These are phyloP conservation scores for Physocladia obscura DNA, from an alignment of 192 early-diverging fungal species.

Conservation along the genomic window DNA sequence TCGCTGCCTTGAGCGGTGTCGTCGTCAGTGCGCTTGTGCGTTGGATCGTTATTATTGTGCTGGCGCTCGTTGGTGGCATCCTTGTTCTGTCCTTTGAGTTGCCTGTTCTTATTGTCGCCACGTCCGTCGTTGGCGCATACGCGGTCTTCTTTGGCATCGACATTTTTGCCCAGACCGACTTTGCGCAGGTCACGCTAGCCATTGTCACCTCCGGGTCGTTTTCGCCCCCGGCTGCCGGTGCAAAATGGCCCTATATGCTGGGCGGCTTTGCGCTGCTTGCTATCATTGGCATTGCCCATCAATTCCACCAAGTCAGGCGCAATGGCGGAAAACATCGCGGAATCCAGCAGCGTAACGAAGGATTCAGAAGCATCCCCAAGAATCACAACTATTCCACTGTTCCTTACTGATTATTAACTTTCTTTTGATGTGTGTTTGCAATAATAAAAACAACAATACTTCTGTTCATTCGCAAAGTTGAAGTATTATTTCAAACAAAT, in stretches of 20 bases:
- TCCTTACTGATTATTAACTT: too few relatives aligned
- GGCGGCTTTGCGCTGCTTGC: constrained; percentile 3
- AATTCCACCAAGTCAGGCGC: not conserved
- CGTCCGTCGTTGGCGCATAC: constrained; percentile 48
- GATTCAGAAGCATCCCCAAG: not conserved
- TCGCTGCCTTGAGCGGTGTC: not conserved
- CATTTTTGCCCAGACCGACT: constrained; percentile 56
- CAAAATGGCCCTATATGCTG: constrained; percentile 10
- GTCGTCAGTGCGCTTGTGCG: not conserved
- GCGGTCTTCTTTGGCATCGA: constrained; percentile 56
- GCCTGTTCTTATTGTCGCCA: constrained; percentile 43
- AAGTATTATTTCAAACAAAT: too few relatives aligned
- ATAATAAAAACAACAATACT: too few relatives aligned
- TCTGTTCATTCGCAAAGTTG: too few relatives aligned
- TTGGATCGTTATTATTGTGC: not conserved
- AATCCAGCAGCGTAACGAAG: not conserved
- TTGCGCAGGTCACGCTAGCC: constrained; percentile 9
- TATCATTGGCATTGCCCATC: constrained; percentile 8
- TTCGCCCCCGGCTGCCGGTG: not conserved
- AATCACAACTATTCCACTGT: not conserved
- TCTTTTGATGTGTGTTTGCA: too few relatives aligned
- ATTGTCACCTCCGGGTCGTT: not conserved
- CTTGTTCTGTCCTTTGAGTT: constrained; percentile 36
- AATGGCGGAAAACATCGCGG: constrained; percentile 5
- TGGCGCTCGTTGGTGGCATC: not conserved